Conservation (phyloP, 208 protist genomes). For the Naegleria lovaniensis region DNA sequence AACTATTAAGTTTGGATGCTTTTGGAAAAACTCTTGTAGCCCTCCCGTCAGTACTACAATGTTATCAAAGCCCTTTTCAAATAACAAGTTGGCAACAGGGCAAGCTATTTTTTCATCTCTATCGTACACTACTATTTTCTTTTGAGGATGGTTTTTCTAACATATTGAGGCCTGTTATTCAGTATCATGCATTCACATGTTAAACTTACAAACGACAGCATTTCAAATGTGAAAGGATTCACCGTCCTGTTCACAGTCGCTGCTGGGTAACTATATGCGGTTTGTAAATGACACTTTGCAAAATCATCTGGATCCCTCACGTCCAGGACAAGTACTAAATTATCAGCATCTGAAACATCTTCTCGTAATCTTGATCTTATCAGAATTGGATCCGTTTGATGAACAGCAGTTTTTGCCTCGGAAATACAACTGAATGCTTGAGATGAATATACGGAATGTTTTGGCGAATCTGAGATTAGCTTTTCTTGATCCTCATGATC, state of each 20-base stretch:
- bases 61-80: conserved; percentile 29
- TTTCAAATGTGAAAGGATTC: background rate
- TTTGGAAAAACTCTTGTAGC: background rate
- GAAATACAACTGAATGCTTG: background rate
- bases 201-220: conserved; percentile 12
- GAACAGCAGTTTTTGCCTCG: background rate
- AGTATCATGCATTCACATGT: background rate
- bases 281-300: background rate
- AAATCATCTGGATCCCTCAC: conserved; percentile 15
- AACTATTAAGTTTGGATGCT: background rate
- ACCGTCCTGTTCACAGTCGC: background rate
- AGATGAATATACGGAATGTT: background rate
- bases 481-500: background rate
- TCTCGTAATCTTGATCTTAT: background rate
- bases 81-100: background rate
- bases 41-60: background rate
- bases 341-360: background rate
- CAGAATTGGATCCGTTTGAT: background rate
- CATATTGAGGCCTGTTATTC: background rate
- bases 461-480: background rate
- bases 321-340: background rate
- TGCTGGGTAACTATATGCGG: background rate
- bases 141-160: conserved; percentile 6
- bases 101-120: conserved; percentile 8
- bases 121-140: conserved; percentile 16